Base-by-base conservation (phyloP, 768 basidiomycete genomes). In the Tephrocybe sp. region DNA sequence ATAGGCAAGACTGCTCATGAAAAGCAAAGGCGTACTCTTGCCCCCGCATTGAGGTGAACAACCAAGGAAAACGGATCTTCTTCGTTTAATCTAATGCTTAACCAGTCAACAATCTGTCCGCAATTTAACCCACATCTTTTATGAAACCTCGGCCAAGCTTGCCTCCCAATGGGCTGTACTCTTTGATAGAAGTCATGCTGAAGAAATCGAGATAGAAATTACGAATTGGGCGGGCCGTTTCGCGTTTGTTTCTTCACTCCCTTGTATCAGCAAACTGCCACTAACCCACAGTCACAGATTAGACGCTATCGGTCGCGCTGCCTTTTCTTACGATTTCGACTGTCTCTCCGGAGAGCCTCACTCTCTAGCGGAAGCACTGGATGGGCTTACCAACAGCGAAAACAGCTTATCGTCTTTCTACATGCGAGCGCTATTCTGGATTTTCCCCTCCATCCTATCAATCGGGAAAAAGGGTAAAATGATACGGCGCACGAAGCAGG, bases 391-490 rank as follows among this genome's bases (percentile, higher is more conserved):
- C n/a, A 83, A 83, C 60, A 77, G 76, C 41, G 76, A 84, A 60
- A 76, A 82, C 59, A 79, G 71, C 33, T 57, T 59, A n/a, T 74
- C 77, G 43, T 80, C 80, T 3, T 83, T 84, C 60, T 83, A 83
- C 56, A 83, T 83, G 73, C 77, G 80, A 34, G 79, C 84, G 33
- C 67, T 84, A 20, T 83, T 84, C 49, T 83, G 79, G 80, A 62
- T 81, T 13, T 74, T 79, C 22, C 83, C 83, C 2, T 71, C 77
- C 36, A 74, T 84, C 41, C 60, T 83, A 12, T 71, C 72, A 22
- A 71, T 83, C 11, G 81, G 83, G 4, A 73, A 76, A 64, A 83
- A 83, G 59, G 81, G 81, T 10, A 65, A 74, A 48, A 78, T 82
- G 75, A 80, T 85, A 46, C 71, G 73, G 51, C 68, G 68, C 52